Conservation (phyloP, 441 rosid genomes). For the Dalechampia spathulata region DNA sequence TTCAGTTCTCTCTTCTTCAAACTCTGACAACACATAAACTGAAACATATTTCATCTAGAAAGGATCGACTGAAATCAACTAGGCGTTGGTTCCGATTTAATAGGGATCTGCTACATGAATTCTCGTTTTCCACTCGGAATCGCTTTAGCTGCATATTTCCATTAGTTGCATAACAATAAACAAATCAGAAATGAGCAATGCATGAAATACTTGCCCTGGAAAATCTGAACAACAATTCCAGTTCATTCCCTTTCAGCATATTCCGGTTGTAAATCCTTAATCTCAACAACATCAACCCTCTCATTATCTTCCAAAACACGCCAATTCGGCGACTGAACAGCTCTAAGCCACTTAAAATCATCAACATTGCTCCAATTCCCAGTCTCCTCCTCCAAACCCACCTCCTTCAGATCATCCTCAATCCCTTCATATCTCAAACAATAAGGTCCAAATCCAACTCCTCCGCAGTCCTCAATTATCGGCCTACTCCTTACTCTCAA, state of each 20-base stretch:
- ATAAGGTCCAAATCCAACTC: slow-evolving; percentile 62
- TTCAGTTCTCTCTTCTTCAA: too few relatives aligned
- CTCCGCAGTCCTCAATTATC: slow-evolving; percentile 63
- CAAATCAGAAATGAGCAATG: too few relatives aligned
- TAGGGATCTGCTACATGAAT: too few relatives aligned
- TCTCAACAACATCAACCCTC: slow-evolving; percentile 33
- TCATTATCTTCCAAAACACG: slow-evolving; percentile 51
- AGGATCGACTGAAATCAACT: too few relatives aligned
- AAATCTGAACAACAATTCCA: slow-evolving; percentile 2
- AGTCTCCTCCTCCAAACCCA: slow-evolving; percentile 58
- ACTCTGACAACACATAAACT: too few relatives aligned
- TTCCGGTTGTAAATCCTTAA: slow-evolving; percentile 21
- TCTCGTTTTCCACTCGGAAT: too few relatives aligned
- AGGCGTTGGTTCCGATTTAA: too few relatives aligned
- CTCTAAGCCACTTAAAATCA: slow-evolving; percentile 88
- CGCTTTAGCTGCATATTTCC: too few relatives aligned
- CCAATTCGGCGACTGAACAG: slow-evolving; percentile 83
- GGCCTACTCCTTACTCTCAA: slow-evolving; percentile 81
- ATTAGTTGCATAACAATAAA: too few relatives aligned
- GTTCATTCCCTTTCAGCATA: too few relatives aligned
- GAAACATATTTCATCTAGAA: too few relatives aligned
- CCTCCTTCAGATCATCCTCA: slow-evolving; percentile 47
- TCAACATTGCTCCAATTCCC: slow-evolving; percentile 73
- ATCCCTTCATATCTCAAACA: slow-evolving; percentile 64
- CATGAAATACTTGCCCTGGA: too few relatives aligned